A percentile compares a stretch with the other conserved stretches of the same genome.
Conservation (phyloP, 495 filamentous ascomycete species). For the Daldinia grandis region DNA sequence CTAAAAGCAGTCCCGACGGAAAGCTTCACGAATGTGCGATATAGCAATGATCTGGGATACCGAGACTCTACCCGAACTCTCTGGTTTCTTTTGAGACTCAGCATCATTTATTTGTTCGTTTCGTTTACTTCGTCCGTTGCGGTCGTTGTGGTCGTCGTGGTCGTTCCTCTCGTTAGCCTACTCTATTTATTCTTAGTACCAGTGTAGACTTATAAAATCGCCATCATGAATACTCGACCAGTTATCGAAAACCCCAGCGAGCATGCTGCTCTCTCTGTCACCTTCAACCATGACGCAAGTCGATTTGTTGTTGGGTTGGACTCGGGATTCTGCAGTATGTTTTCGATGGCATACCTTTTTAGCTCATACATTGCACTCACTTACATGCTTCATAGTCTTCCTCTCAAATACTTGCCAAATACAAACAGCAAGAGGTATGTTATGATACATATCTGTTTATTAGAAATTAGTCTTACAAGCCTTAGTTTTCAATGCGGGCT, state of each 20-base stretch:
- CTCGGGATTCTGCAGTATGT: constrained; percentile 84
- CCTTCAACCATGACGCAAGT: constrained; percentile 86
- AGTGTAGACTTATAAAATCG: constrained; percentile 15
- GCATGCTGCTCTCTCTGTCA: constrained; percentile 80
- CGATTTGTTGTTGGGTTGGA: constrained; percentile 92
- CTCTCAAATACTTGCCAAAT: constrained; percentile 78
- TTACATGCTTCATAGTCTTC: constrained; percentile 66
- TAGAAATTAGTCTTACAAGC: constrained; percentile 5
- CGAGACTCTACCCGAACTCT: constrained; percentile 16
- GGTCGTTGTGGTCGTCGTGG: background rate
- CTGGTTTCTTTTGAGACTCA: constrained; percentile 33
- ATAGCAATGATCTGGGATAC: constrained; percentile 39
- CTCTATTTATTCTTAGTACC: background rate
- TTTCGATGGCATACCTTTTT: constrained; percentile 9
- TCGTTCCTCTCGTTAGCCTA: constrained; percentile 13
- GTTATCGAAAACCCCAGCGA: constrained; percentile 79
- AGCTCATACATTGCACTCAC: constrained; percentile 21
- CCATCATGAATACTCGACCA: constrained; percentile 87
- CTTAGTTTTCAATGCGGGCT: constrained; percentile 83
- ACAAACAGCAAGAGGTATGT: constrained; percentile 63
- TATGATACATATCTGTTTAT: background rate
- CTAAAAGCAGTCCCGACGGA: constrained; percentile 15
- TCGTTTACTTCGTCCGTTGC: constrained; percentile 13
- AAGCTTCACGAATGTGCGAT: constrained; percentile 31
- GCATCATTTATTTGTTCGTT: constrained; percentile 12